phyloP scores from a whole-genome alignment of 306 rosid genomes.

The Pyrus betulifolia region DNA sequence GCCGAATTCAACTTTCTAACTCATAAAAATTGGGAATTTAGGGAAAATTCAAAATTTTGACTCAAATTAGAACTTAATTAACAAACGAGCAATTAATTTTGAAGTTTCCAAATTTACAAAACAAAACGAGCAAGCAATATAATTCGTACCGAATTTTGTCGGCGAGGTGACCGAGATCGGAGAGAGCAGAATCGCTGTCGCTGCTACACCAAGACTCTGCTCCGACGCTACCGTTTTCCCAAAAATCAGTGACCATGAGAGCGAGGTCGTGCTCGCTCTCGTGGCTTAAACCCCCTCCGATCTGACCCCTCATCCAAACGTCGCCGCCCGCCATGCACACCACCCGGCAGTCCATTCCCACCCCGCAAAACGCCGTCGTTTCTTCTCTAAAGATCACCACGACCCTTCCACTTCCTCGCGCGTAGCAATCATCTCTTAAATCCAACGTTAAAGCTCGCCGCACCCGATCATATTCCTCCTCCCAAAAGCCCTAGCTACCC shows the following conservation, averaged over 20 bases:
- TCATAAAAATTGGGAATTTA: neutral
- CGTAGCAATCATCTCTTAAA: neutral
- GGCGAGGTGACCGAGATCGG: constrained; percentile 73
- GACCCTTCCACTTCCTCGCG: neutral
- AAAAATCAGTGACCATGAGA: constrained; percentile 77
- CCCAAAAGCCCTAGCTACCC: neutral
- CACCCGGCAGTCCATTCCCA: constrained; percentile 53
- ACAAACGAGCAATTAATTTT: neutral
- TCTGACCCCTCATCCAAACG: constrained; percentile 46
- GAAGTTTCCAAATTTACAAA: neutral
- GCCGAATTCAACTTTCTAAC: neutral
- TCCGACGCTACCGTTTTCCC: constrained; percentile 81
- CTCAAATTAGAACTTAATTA: neutral
- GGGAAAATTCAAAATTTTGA: neutral
- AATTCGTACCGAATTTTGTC: constrained; percentile 54
- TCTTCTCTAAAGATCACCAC: constrained; percentile 12
- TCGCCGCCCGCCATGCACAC: constrained; percentile 55
- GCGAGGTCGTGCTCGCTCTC: constrained; percentile 95
- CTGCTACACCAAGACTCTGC: constrained; percentile 88
- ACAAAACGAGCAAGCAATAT: neutral
- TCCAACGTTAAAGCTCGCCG: neutral
- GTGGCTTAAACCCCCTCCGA: constrained; percentile 67
- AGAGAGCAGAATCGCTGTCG: constrained; percentile 71
- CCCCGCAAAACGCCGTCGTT: constrained; percentile 10
- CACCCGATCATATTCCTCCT: neutral